These are phyloP conservation scores for Chaetomium globosum DNA, from an alignment of 2,329 filamentous ascomycete genomes.

Conservation along the genomic window DNA sequence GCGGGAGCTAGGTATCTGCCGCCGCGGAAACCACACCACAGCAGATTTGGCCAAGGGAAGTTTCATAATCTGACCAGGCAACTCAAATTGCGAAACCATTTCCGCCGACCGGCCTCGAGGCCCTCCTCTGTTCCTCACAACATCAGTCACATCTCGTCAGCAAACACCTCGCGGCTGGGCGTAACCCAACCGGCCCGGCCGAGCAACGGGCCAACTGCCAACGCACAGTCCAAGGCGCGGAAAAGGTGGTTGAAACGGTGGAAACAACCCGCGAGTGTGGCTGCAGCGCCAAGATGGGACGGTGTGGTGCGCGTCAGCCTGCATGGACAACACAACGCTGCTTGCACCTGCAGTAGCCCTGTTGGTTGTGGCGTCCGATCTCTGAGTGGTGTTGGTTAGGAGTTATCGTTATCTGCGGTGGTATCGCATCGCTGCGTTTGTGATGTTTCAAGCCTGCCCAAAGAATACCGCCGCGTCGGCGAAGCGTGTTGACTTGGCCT, in stretches of 20 bases:
- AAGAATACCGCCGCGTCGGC: background rate
- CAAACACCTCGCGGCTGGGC: background rate
- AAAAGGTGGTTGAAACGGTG: background rate
- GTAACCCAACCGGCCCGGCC: background rate
- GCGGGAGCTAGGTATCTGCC: too few relatives aligned
- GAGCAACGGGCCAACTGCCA: constrained; percentile 19
- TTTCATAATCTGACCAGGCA: background rate
- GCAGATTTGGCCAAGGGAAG: background rate
- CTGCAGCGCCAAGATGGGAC: constrained; percentile 11
- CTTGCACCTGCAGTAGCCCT: background rate
- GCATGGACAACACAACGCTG: constrained; percentile 10
- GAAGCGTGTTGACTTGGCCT: background rate
- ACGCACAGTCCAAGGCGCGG: background rate
- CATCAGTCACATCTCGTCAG: background rate
- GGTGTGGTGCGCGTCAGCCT: constrained; percentile 17
- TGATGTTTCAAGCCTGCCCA: background rate
- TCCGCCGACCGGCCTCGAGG: background rate
- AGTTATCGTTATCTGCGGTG: background rate
- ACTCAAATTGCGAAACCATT: constrained; percentile 1
- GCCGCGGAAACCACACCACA: background rate
- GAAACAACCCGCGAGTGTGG: constrained; percentile 11
- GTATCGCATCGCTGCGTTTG: background rate
- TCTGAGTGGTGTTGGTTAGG: background rate
- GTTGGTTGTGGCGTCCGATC: constrained; percentile 7
- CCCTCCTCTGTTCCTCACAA: background rate